These are phyloP conservation scores for Paecilomyces sp. DNA, from an alignment of 2,329 filamentous ascomycete genomes.

Conservation along the genomic window DNA sequence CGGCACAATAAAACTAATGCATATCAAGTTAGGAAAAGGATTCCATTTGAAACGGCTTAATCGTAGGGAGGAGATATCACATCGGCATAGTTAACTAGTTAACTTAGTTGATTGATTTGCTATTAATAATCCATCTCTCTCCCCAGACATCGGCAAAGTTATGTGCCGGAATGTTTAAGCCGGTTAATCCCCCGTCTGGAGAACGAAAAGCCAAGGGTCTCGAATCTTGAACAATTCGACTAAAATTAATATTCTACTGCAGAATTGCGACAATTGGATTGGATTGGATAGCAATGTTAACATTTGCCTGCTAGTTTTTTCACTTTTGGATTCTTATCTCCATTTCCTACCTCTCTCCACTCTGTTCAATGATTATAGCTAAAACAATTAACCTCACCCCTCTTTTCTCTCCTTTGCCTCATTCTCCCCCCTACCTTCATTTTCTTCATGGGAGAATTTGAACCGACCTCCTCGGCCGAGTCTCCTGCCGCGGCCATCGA, in stretches of 20 bases:
- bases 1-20: not conserved
- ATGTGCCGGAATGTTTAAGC: not conserved
- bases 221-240: not conserved
- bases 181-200: no score
- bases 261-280: no score
- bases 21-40: not conserved
- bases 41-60: not conserved
- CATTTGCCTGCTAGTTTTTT: no score
- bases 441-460: not conserved
- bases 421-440: not conserved
- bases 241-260: no score
- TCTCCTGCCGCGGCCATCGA: not conserved
- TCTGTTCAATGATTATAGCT: not conserved
- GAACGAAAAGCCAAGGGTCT: not conserved
- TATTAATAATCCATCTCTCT: not conserved
- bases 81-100: not conserved
- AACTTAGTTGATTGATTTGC: not conserved
- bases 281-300: no score
- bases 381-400: not conserved
- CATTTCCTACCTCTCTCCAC: no score
- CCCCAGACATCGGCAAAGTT: not conserved
- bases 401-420: not conserved
- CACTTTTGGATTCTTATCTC: no score
- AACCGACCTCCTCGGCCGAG: not conserved
- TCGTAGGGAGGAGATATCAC: not conserved